Evolutionary conservation across 805 yeast genomes (phyloP), one percentile per base, ranked within the genome.

Genomic region (Kuraishia hungarica): DNA sequence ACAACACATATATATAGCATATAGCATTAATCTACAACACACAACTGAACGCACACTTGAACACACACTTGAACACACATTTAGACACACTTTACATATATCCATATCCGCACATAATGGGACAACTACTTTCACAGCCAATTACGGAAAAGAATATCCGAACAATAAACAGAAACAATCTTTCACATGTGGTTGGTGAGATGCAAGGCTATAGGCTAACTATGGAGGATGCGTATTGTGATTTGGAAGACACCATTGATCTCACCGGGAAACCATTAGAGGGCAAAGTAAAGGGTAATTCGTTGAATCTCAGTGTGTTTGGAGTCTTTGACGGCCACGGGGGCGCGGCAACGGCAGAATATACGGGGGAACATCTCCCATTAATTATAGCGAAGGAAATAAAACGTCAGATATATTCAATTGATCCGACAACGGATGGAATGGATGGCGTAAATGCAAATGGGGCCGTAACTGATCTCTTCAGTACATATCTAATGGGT

Each of bases 241-340:
- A 82, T 21, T 63, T 76, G 48, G 39, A 29, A n/a, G 51, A 24
- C 7, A 47, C 43, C 10, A 20, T 17, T 19, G 48, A 53, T 21
- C 43, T 35, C 15, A 10, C n/a, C 3, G 43, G 43, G 17, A 35
- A 10, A 15, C 43, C 43, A 17, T 13, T 35, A 17, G 43, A 35
- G 17, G 43, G 43, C 11, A 17, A 7, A 35, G n/a, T 10, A 13
- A 21, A 28, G 20, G 50, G 13, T 17, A 39, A 35, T 20, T 54
- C 56, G 10, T 51, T 62, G 8, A 60, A 57, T 49, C 51, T 67
- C 13, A 73, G 75, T 55, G 75, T 87, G 2, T 86, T 84, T 66
- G 90, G 86, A 0, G 87, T 87, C 1, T 87, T 85, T 67, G 96
- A 87, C 67, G 96, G 96, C 1, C 96, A 87, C 66, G 96, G 96